phyloP scores from a whole-genome alignment of 768 basidiomycete species.

The Leccinum ochraceum region DNA sequence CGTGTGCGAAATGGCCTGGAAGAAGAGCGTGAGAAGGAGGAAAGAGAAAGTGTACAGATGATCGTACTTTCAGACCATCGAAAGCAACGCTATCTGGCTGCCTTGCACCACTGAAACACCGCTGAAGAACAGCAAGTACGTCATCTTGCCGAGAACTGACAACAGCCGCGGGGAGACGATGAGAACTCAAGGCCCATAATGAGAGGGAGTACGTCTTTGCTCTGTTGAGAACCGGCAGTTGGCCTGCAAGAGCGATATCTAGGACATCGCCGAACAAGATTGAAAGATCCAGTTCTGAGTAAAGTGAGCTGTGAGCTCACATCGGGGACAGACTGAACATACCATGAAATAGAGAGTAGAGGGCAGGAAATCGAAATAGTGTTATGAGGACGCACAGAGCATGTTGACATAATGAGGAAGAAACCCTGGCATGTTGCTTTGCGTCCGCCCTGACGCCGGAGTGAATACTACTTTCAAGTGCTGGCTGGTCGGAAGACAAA shows the following conservation, averaged over 20 bases:
- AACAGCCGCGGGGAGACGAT: conserved; percentile 47
- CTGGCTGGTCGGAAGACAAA: conserved; percentile 4
- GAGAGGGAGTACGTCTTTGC: conserved; percentile 49
- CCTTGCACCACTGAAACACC: conserved; percentile 35
- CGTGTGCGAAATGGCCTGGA: conserved; percentile 29
- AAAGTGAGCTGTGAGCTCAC: neutral
- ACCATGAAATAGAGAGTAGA: conserved; percentile 54
- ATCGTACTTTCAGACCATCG: conserved; percentile 33
- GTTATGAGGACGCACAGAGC: conserved; percentile 53
- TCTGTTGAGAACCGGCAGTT: conserved; percentile 40
- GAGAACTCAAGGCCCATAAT: conserved; percentile 50
- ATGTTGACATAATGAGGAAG: conserved; percentile 50
- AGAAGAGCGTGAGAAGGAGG: conserved; percentile 6
- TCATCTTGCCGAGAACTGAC: conserved; percentile 34
- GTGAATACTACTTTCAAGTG: conserved; percentile 3
- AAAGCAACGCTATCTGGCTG: conserved; percentile 16
- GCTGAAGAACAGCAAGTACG: conserved; percentile 38
- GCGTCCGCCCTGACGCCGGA: conserved; percentile 35
- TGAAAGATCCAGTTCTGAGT: conserved; percentile 45
- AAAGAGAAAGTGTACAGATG: neutral
- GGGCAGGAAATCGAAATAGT: conserved; percentile 47
- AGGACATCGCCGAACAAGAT: conserved; percentile 48
- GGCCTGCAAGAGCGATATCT: conserved; percentile 37
- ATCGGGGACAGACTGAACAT: conserved; percentile 22
- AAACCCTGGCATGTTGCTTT: conserved; percentile 41